Evolutionary conservation across 306 rosid species (phyloP), one percentile per base, ranked within the genome.

Genomic region (Mucuna pruriens): DNA sequence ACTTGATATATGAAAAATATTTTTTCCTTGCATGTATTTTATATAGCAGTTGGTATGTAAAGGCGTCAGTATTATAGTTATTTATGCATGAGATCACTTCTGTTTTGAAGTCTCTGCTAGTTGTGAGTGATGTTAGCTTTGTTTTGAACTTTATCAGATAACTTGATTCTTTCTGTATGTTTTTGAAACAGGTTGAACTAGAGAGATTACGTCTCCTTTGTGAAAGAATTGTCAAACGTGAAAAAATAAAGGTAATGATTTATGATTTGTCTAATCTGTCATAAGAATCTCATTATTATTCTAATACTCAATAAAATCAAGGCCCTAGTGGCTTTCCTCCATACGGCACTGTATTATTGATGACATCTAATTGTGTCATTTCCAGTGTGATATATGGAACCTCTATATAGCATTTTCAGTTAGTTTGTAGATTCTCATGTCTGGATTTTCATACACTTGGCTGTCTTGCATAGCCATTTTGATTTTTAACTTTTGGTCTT

Each of bases 131-230:
- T 2, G 10, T 49, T 13, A 26, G 65, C 57, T 13, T 8, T 48
- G 31, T n/a, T 44, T 57, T n/a, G 4, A 19, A 0, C 51, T 33
- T 80, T 34, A 46, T 71, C 68, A 23, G 75, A 63, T 64, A 60
- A 45, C 72, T 46, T 34, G 80, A 63, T 33, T 75, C 33, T 61
- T 70, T 42, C 62, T 72, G 1, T 54, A 44, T 89, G 72, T 71
- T 77, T 40, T 82, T 85, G 51, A 85, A 81, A 77, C 90, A 96
- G 99, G 99, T 94, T 79, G 98, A 96, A 74, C 84, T 96, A 67
- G 99, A 96, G 91, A 94, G 92, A 85, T 79, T 96, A 65, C 98
- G 99, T 19, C 94, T 96, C 78, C 95, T 96, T 29, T 96, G 99
- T 22, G 99, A 96, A 77, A 91, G 99, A 85, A 92, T 96, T 77